phyloP scores from a whole-genome alignment of 2,329 filamentous ascomycete species.

The Epicoccum nigrum region DNA sequence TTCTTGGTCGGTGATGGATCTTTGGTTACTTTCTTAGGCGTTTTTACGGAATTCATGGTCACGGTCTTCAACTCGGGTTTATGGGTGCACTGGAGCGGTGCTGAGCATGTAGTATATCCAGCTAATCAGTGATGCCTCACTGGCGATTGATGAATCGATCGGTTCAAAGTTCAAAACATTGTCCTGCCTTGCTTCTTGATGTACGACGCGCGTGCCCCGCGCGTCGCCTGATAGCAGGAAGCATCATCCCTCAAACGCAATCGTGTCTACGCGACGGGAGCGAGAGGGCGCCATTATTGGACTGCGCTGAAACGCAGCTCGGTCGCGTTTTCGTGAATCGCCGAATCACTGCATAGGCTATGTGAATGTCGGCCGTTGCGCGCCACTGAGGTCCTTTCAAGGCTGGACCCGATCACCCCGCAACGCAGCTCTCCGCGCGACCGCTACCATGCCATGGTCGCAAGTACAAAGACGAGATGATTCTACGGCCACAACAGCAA shows the following conservation, averaged over 20 bases:
- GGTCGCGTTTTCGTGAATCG: background rate
- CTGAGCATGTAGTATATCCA: constrained; percentile 49
- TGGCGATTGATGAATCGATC: constrained; percentile 44
- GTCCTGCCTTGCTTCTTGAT: constrained; percentile 9
- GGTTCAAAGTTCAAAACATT: constrained; percentile 32
- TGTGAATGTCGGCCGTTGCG: constrained; percentile 7
- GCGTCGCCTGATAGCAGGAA: background rate
- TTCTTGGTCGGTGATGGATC: constrained; percentile 32
- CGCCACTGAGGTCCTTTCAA: constrained; percentile 4
- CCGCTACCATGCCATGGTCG: constrained; percentile 2
- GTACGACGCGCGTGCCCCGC: background rate
- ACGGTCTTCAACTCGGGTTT: constrained; percentile 45
- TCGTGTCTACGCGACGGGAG: background rate
- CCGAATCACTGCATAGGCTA: constrained; percentile 13
- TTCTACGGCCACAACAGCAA: background rate
- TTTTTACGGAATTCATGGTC: constrained; percentile 43
- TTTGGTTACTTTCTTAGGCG: constrained; percentile 41
- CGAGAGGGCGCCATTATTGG: background rate
- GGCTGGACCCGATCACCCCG: constrained; percentile 14
- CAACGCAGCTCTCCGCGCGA: constrained; percentile 13
- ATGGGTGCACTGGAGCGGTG: constrained; percentile 45
- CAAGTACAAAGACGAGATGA: constrained; percentile 6
- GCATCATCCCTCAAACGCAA: background rate
- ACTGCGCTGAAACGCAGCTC: background rate
- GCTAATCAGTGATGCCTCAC: constrained; percentile 44